phyloP scores from a whole-genome alignment of 495 filamentous ascomycete genomes.

The Amphirosellinia nigrospora region DNA sequence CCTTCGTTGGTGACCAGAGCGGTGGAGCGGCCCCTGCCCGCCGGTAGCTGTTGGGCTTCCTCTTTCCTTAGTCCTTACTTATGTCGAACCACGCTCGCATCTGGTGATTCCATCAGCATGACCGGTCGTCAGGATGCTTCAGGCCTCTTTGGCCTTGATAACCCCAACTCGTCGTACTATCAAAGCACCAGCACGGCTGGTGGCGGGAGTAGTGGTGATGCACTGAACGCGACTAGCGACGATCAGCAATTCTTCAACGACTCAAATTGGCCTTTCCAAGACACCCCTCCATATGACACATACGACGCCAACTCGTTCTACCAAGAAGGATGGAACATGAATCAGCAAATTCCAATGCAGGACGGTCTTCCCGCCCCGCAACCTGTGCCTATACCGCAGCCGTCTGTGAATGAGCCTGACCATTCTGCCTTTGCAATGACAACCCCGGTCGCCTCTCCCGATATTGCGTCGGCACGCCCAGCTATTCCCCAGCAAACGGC shows the following conservation, averaged over 20 bases:
- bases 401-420: slow-evolving; percentile 25
- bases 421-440: slow-evolving; percentile 24
- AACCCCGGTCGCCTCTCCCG: slow-evolving; percentile 24
- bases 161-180: slow-evolving; percentile 38
- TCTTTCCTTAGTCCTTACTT: slow-evolving; percentile 29
- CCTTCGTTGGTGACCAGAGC: slow-evolving; percentile 16
- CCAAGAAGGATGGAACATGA: slow-evolving; percentile 41
- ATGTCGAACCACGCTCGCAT: slow-evolving; percentile 46
- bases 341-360: slow-evolving; percentile 33
- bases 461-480: slow-evolving; percentile 19
- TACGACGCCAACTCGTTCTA: slow-evolving; percentile 41
- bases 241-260: slow-evolving; percentile 44
- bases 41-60: slow-evolving; percentile 10
- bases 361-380: slow-evolving; percentile 32
- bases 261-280: slow-evolving; percentile 50
- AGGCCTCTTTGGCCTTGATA: slow-evolving; percentile 42
- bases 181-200: slow-evolving; percentile 36
- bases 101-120: slow-evolving; percentile 46
- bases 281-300: slow-evolving; percentile 53
- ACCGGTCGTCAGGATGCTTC: slow-evolving; percentile 39
- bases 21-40: slow-evolving; percentile 12
- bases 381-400: slow-evolving; percentile 23
- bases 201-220: slow-evolving; percentile 36
- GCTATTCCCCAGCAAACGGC: slow-evolving; percentile 8
- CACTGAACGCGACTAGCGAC: slow-evolving; percentile 34